phyloP scores from a whole-genome alignment of 2,329 filamentous ascomycete species.

The Aureobasidium sp. region DNA sequence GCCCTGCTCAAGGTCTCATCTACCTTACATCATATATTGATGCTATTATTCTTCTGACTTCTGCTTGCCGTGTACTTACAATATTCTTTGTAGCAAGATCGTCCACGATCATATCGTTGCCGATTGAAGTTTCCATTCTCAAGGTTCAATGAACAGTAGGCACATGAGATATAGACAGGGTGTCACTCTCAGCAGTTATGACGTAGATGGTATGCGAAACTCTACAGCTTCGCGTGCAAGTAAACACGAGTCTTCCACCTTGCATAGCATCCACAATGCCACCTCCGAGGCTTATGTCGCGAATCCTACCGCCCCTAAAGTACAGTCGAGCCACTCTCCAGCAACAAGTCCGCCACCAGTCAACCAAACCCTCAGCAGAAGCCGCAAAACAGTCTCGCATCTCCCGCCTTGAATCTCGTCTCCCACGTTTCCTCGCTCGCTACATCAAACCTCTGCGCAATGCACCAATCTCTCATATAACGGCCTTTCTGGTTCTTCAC shows the following conservation, averaged over 20 bases:
- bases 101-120: not conserved
- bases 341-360: not conserved
- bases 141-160: not conserved
- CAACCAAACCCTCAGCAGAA: not conserved
- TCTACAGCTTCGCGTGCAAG: not conserved
- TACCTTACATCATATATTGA: no score
- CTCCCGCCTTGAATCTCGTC: conserved; percentile 30
- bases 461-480: conserved; percentile 74
- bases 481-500: conserved; percentile 82
- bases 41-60: not conserved
- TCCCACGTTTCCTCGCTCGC: conserved; percentile 59
- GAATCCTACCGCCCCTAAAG: not conserved
- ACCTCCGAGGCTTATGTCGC: not conserved
- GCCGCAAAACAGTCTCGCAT: conserved; percentile 16
- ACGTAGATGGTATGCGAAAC: not conserved
- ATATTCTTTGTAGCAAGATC: no score
- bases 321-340: not conserved
- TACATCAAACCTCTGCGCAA: conserved; percentile 63
- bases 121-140: not conserved
- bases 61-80: not conserved
- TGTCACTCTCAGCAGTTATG: not conserved
- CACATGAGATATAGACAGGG: not conserved
- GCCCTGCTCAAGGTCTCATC: no score
- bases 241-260: not conserved
- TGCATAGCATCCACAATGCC: not conserved